Base-by-base conservation (phyloP, 2,329 filamentous ascomycete species). In the Fusarium luffae region DNA sequence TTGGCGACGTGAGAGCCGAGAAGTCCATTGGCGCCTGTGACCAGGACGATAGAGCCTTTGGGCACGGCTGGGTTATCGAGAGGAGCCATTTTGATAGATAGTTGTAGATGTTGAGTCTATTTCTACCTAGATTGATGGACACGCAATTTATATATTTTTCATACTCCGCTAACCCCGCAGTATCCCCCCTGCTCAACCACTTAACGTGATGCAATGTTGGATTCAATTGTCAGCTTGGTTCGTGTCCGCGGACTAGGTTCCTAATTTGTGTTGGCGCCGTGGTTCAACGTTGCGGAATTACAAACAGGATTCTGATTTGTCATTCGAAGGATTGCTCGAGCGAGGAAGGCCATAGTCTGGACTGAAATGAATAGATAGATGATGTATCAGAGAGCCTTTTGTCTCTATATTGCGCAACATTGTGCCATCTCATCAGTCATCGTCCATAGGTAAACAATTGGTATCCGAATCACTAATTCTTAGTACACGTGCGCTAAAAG, bases 21-120 rank as follows among this genome's bases (percentile, higher is more conserved):
- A 50, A 79, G 78, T 3, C 83, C 82, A 40, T 82, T 84, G 30
- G 69, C 75, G 4, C 81, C 83, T 0, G 82, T 85, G 2, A 85
- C 75, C 0, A 85, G 77, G 19, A 84, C 74, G 0, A 72, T 70
- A 0, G 80, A 81, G 28, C 72, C 72, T n/a, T 73, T 64, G 6
- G 72, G 72, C 0, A 73, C 40, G 19, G 65, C 70, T 13, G 57
- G 68, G 16, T 71, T 63, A n/a, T 71, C 55, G 2, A 73, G 64
- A 55, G 61, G 50, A 4, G 63, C 25, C 69, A 72, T 70, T 19
- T 23, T 21, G 9, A 9, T 49, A 2, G 27, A 34, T 18, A 13
- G 3, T 19, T 52, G 16, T 16, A 14, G 1, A 13, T 21, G n/a
- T 16, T 28, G 2, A n/a, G 9, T 11, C 4, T 41, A 6, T 16